Evolutionary conservation across 2,329 filamentous ascomycete species (phyloP).

Genomic region (Penicillium sp.): DNA sequence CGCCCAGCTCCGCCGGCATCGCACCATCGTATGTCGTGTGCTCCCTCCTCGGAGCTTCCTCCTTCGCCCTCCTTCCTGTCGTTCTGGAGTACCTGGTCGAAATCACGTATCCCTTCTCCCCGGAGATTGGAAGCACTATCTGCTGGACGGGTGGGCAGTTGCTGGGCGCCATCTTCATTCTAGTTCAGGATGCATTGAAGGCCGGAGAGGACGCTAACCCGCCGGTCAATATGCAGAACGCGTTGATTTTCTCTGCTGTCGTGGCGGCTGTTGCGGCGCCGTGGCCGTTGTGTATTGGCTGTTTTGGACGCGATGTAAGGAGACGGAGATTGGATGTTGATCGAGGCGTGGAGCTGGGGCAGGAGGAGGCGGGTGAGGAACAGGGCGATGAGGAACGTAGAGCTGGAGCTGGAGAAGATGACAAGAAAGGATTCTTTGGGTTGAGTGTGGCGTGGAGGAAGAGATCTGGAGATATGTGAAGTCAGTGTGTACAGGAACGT

Average conservation of each 20-base stretch:
- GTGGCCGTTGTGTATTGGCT: constrained; percentile 58
- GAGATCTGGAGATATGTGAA: too few species aligned
- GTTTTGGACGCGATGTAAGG: constrained; percentile 51
- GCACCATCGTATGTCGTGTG: constrained; percentile 63
- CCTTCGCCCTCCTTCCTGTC: constrained; percentile 72
- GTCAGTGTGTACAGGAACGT: too few species aligned
- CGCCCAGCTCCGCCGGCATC: constrained; percentile 45
- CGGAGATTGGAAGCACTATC: constrained; percentile 73
- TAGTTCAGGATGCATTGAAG: constrained; percentile 67
- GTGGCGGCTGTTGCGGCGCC: constrained; percentile 58
- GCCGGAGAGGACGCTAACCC: constrained; percentile 46
- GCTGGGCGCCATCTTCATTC: constrained; percentile 72
- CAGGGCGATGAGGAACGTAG: too few species aligned
- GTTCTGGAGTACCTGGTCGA: constrained; percentile 81
- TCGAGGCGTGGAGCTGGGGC: constrained; percentile 21
- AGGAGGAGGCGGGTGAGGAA: constrained; percentile 5
- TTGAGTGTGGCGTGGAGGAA: too few species aligned
- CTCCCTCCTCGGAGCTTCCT: constrained; percentile 66
- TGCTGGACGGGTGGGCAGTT: constrained; percentile 83
- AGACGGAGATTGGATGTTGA: constrained; percentile 37
- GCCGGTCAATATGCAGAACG: constrained; percentile 62
- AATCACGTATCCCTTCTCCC: constrained; percentile 74
- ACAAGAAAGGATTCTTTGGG: too few species aligned
- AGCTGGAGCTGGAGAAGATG: too few species aligned
- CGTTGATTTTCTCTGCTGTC: constrained; percentile 71